Evolutionary conservation across 352 stramenopile species (phyloP).

Genomic region (Phytophthora rubi): DNA sequence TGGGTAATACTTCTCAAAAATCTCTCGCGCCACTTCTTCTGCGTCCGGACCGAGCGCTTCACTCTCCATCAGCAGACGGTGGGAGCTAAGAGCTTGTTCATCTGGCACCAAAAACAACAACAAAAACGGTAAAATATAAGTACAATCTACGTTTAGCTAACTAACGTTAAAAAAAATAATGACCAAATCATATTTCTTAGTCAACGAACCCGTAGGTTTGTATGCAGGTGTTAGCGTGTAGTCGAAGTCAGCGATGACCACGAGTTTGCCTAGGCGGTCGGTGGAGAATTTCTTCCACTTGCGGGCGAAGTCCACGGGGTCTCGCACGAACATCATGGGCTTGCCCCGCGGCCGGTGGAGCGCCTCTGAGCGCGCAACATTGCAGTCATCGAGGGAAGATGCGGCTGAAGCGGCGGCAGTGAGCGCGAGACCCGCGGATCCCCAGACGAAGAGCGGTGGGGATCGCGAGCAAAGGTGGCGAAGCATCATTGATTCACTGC

Average conservation of each 20-base stretch:
- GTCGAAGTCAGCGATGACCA: conserved; percentile 88
- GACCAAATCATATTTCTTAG: background rate
- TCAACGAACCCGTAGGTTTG: conserved; percentile 45
- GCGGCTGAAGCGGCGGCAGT: background rate
- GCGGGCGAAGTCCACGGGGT: conserved; percentile 62
- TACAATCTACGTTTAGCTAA: conserved; percentile 7
- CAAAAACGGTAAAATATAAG: conserved; percentile 1
- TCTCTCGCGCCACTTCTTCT: conserved; percentile 36
- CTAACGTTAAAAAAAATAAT: background rate
- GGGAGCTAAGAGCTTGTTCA: conserved; percentile 57
- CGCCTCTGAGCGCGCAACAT: conserved; percentile 4
- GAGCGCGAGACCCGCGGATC: conserved; percentile 19
- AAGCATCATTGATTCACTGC: conserved; percentile 2
- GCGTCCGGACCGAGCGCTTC: conserved; percentile 44
- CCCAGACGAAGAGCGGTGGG: conserved; percentile 16
- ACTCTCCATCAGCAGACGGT: conserved; percentile 62
- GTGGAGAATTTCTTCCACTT: conserved; percentile 83
- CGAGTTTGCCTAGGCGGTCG: conserved; percentile 68
- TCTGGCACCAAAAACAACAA: conserved; percentile 21
- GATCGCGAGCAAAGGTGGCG: conserved; percentile 3
- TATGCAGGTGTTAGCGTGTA: conserved; percentile 80
- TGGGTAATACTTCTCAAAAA: conserved; percentile 81
- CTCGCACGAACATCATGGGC: conserved; percentile 48
- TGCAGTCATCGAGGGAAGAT: background rate
- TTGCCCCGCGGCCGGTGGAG: conserved; percentile 31